phyloP scores from a whole-genome alignment of 345 rosid species.

The Sonneratia caseolaris region DNA sequence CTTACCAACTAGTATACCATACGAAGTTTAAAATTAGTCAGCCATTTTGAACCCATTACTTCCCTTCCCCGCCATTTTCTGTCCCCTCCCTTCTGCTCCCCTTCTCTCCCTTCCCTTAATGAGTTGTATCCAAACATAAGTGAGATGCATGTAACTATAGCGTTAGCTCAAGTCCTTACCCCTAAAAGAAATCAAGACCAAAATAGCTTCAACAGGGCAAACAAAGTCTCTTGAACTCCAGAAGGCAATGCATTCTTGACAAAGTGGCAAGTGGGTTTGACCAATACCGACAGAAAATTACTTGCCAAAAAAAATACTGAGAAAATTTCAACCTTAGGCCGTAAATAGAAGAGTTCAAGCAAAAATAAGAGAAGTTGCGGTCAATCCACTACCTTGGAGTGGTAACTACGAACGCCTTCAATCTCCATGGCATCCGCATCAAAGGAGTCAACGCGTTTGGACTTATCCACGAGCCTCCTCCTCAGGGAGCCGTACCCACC shows the following conservation, averaged over 20 bases:
- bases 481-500: conserved; percentile 50
- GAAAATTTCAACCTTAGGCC: background rate
- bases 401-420: conserved; percentile 47
- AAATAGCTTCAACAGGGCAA: background rate
- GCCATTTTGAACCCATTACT: too few species aligned
- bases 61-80: too few species aligned
- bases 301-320: background rate
- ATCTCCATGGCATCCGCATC: conserved; percentile 98
- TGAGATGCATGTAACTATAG: too few species aligned
- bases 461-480: conserved; percentile 66
- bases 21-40: too few species aligned
- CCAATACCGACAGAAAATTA: background rate
- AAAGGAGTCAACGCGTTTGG: conserved; percentile 66
- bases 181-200: background rate
- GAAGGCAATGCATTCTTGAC: background rate
- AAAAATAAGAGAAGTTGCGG: background rate
- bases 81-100: too few species aligned
- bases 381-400: conserved; percentile 35
- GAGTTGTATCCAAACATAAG: too few species aligned
- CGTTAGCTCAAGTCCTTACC: background rate
- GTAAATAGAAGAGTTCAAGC: too few species aligned
- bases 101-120: too few species aligned
- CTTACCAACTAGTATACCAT: too few species aligned
- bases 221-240: background rate
- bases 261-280: background rate